These are phyloP conservation scores for Anaeromyces robustus DNA, from an alignment of 192 early-diverging fungal genomes.

Conservation along the genomic window DNA sequence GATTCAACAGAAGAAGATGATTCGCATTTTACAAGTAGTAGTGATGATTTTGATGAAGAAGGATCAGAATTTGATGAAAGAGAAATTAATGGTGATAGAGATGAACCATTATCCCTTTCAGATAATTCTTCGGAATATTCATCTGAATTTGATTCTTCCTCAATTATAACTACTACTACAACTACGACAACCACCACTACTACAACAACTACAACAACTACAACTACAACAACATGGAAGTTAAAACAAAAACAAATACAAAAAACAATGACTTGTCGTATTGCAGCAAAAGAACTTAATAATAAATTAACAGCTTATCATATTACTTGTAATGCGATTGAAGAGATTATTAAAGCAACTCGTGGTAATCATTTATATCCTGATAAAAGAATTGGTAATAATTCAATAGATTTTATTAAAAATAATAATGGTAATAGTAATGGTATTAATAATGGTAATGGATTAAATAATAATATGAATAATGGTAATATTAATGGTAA, in stretches of 20 bases:
- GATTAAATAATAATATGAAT: too few species aligned
- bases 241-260: neutral
- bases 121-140: neutral
- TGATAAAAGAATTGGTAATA: neutral
- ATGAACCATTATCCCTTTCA: neutral
- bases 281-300: neutral
- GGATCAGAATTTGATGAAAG: neutral
- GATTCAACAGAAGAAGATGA: neutral
- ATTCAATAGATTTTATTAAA: neutral
- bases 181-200: neutral
- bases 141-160: neutral
- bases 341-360: neutral
- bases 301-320: neutral
- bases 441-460: too few species aligned
- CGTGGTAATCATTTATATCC: neutral
- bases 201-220: neutral
- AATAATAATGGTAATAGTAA: too few species aligned
- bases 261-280: neutral
- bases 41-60: neutral
- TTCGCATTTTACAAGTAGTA: neutral
- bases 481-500: too few species aligned
- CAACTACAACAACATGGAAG: neutral
- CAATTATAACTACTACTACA: neutral
- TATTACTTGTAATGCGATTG: neutral
- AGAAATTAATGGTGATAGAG: neutral